A percentile compares a stretch with the other conserved stretches of the same genome.
Evolutionary conservation across 2,329 filamentous ascomycete genomes (phyloP).

Genomic region (Phialophora chinensis): DNA sequence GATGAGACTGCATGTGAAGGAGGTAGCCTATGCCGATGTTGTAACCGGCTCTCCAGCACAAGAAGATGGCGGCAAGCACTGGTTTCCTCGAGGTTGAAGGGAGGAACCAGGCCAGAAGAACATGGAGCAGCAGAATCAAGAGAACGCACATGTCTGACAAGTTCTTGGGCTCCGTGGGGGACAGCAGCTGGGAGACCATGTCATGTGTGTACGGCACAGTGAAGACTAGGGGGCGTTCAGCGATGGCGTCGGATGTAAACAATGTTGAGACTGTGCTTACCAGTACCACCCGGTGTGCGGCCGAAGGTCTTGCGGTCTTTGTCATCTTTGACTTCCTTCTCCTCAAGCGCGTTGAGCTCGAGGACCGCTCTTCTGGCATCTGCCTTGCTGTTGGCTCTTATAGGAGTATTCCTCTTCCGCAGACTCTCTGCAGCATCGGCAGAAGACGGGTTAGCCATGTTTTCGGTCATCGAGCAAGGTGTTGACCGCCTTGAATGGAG

Average conservation of each 20-base stretch:
- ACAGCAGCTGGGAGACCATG: slow-evolving; percentile 97
- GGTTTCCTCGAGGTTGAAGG: slow-evolving; percentile 73
- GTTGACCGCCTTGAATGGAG: slow-evolving; percentile 1
- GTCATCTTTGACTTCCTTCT: slow-evolving; percentile 51
- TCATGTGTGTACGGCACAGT: slow-evolving; percentile 95
- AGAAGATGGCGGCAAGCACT: slow-evolving; percentile 79
- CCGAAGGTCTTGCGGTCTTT: slow-evolving; percentile 81
- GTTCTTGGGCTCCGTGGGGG: slow-evolving; percentile 94
- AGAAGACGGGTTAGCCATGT: slow-evolving; percentile 25
- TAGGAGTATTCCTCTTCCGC: slow-evolving; percentile 54
- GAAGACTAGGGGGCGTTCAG: slow-evolving; percentile 69
- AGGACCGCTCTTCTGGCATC: slow-evolving; percentile 56
- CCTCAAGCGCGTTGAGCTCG: slow-evolving; percentile 56
- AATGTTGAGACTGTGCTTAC: slow-evolving; percentile 61
- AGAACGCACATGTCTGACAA: slow-evolving; percentile 83
- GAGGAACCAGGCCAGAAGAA: slow-evolving; percentile 74
- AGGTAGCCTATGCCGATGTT: slow-evolving; percentile 93
- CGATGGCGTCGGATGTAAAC: neutral
- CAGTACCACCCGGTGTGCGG: slow-evolving; percentile 85
- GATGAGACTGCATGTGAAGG: slow-evolving; percentile 86
- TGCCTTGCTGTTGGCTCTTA: slow-evolving; percentile 44
- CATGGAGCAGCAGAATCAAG: slow-evolving; percentile 74
- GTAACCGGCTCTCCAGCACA: slow-evolving; percentile 92
- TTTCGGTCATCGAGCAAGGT: slow-evolving; percentile 9
- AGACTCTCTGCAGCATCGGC: slow-evolving; percentile 47